Conservation (phyloP, 495 filamentous ascomycete genomes). For the Arthonia radiata region DNA sequence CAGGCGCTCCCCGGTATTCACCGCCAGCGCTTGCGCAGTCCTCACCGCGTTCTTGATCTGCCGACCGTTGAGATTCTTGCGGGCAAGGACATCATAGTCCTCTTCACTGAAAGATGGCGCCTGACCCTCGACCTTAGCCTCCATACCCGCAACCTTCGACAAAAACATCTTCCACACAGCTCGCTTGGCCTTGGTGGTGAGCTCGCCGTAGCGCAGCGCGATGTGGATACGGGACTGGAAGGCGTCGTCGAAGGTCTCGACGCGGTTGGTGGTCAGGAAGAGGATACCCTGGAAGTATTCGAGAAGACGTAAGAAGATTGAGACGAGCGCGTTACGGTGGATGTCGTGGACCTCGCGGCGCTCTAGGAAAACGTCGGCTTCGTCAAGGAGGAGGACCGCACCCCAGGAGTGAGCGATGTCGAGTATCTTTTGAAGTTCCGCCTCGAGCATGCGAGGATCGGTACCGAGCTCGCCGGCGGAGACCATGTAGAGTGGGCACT, state of each 20-base stretch:
- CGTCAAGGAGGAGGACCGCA: constrained; percentile 51
- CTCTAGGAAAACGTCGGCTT: constrained; percentile 62
- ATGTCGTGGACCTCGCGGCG: constrained; percentile 45
- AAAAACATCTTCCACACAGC: constrained; percentile 73
- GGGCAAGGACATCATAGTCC: constrained; percentile 40
- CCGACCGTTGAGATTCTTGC: constrained; percentile 62
- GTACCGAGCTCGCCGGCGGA: constrained; percentile 64
- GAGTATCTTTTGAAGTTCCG: constrained; percentile 60
- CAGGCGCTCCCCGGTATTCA: constrained; percentile 44
- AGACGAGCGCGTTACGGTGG: constrained; percentile 52
- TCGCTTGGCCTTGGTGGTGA: constrained; percentile 49
- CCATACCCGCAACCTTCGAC: constrained; percentile 36
- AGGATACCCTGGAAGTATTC: constrained; percentile 62
- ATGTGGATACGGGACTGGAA: constrained; percentile 46
- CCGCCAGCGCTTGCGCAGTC: constrained; percentile 63
- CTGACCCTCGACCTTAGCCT: constrained; percentile 24
- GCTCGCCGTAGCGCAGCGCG: constrained; percentile 56
- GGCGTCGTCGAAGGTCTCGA: constrained; percentile 46
- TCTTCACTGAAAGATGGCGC: constrained; percentile 42
- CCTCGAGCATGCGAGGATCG: constrained; percentile 49
- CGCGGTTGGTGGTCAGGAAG: constrained; percentile 62
- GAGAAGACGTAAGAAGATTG: constrained; percentile 43
- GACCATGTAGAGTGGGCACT: constrained; percentile 68
- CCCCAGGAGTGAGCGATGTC: constrained; percentile 78
- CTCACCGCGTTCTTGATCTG: constrained; percentile 83